A percentile compares a stretch with the other conserved stretches of the same genome.
These are phyloP conservation scores for Auricularia sp. DNA, from an alignment of 768 basidiomycete genomes.

Conservation along the genomic window DNA sequence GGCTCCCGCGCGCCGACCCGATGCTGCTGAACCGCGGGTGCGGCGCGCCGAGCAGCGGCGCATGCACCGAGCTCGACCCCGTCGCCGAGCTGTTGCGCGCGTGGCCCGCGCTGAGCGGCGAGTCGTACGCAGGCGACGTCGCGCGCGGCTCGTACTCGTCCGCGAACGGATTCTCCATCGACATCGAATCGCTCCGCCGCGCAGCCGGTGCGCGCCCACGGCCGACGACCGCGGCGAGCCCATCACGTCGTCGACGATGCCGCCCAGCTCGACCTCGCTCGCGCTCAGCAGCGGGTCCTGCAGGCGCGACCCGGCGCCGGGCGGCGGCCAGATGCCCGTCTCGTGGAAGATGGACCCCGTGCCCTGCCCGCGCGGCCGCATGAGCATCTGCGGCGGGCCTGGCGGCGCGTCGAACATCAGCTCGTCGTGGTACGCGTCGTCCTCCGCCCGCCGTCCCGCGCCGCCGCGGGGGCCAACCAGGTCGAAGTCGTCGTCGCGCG, in stretches of 20 bases:
- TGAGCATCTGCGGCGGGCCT: background rate
- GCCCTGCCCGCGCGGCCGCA: conserved; percentile 3
- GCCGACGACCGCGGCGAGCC: background rate
- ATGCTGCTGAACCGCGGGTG: background rate
- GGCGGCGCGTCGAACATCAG: background rate
- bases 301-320: conserved; percentile 1
- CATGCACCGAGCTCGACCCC: no score
- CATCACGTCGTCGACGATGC: conserved; percentile 6
- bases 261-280: conserved; percentile 4
- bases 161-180: background rate
- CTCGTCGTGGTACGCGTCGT: background rate
- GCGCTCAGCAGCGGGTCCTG: conserved; percentile 3
- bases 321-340: conserved; percentile 6
- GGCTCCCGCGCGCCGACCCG: background rate
- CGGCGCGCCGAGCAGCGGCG: background rate
- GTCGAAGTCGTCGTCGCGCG: background rate
- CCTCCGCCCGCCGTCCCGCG: background rate
- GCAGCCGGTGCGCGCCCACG: background rate
- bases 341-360: conserved; percentile 4
- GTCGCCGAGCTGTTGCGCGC: no score
- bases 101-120: no score
- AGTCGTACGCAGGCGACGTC: background rate
- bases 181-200: background rate
- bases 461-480: background rate
- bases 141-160: background rate